Evolutionary conservation across 306 rosid species (phyloP).

Genomic region (Rubus parviflorus): DNA sequence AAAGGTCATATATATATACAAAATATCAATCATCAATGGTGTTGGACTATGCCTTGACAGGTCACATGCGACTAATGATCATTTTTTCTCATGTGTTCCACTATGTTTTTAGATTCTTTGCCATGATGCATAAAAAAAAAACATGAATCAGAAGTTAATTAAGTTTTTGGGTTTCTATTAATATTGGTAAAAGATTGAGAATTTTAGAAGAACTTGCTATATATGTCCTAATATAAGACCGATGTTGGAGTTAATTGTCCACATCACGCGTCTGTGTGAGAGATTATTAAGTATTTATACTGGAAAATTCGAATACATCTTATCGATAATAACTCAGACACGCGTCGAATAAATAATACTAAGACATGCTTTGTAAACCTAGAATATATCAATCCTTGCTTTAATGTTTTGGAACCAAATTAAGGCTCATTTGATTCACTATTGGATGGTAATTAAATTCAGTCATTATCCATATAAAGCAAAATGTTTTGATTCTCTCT

Average conservation of each 20-base stretch:
- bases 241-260: too few species aligned
- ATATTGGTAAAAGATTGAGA: not conserved
- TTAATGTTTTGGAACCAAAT: not conserved
- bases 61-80: conserved; percentile 49
- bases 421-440: not conserved
- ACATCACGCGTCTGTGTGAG: too few species aligned
- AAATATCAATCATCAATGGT: conserved; percentile 27
- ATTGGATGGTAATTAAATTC: not conserved
- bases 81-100: conserved; percentile 34
- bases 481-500: too few species aligned
- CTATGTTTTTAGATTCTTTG: conserved; percentile 23
- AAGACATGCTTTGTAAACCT: too few species aligned
- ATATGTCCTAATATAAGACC: too few species aligned
- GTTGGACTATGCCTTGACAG: conserved; percentile 44
- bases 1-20: not conserved
- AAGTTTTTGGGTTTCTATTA: not conserved
- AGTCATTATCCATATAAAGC: not conserved
- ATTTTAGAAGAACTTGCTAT: not conserved
- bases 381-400: not conserved
- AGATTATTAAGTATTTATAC: too few species aligned
- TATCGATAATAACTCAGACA: too few species aligned
- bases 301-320: too few species aligned
- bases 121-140: not conserved
- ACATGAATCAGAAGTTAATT: not conserved
- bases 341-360: too few species aligned